Conservation (phyloP, 2,329 filamentous ascomycete species). For the Neopestalotiopsis sp. region DNA sequence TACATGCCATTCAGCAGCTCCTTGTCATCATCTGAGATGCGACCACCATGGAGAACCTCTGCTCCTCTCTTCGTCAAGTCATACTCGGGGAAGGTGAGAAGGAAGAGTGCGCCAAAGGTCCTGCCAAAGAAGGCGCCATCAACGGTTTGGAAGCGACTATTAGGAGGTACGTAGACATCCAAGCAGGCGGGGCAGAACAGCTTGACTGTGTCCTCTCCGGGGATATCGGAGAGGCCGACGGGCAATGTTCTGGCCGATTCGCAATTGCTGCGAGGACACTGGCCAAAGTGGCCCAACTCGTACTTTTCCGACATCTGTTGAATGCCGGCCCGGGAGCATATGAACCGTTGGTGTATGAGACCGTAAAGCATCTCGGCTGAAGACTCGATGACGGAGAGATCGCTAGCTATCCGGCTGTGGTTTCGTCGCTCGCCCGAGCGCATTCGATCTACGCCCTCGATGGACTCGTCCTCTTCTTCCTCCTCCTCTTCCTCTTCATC, state of each 20-base stretch:
- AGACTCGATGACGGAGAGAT: constrained; percentile 93
- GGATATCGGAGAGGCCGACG: constrained; percentile 91
- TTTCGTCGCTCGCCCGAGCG: constrained; percentile 72
- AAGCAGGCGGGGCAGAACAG: constrained; percentile 96
- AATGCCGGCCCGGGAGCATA: constrained; percentile 93
- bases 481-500: constrained; percentile 81
- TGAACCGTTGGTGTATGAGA: constrained; percentile 97
- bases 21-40: constrained; percentile 48
- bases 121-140: constrained; percentile 98
- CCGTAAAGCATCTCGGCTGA: constrained; percentile 98
- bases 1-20: constrained; percentile 83
- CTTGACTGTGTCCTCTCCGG: constrained; percentile 96
- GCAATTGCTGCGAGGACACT: constrained; percentile 94
- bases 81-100: constrained; percentile 97
- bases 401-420: constrained; percentile 83
- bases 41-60: constrained; percentile 55
- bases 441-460: constrained; percentile 64
- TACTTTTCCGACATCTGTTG: constrained; percentile 99
- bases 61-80: constrained; percentile 78
- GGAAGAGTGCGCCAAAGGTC: constrained; percentile 95
- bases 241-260: constrained; percentile 88
- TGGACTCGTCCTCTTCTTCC: constrained; percentile 72
- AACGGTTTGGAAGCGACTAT: constrained; percentile 95
- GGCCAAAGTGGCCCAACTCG: constrained; percentile 93
- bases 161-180: constrained; percentile 96